Percentiles rank a stretch among this genome's conserved stretches.
Evolutionary conservation across 2,329 filamentous ascomycete genomes (phyloP).

Genomic region (Fusarium nematophilum): DNA sequence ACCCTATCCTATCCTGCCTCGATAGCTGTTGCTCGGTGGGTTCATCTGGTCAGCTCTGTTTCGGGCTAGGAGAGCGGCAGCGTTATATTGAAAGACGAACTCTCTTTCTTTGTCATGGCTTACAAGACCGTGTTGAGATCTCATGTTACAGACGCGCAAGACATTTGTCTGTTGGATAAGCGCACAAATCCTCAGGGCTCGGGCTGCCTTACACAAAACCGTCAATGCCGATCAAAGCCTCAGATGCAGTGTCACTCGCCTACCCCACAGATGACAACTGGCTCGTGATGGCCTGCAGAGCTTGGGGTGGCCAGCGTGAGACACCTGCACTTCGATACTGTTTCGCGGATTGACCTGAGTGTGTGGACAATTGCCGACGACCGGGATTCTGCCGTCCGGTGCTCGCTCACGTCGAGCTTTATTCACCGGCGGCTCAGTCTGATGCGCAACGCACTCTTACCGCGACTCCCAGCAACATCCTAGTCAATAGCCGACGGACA

Average conservation of each 20-base stretch:
- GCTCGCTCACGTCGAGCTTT: constrained; percentile 1
- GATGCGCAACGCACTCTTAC: constrained; percentile 16
- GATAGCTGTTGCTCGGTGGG: constrained; percentile 8
- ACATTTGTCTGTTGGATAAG: constrained; percentile 7
- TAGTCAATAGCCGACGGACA: constrained; percentile 25
- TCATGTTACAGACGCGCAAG: constrained; percentile 7
- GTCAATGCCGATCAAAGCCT: constrained; percentile 17
- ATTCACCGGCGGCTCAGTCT: constrained; percentile 7
- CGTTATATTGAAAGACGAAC: constrained; percentile 4
- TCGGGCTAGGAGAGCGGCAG: constrained; percentile 8
- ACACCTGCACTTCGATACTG: constrained; percentile 16
- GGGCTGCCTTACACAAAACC: constrained; percentile 11
- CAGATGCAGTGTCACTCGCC: constrained; percentile 20
- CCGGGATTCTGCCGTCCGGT: background rate
- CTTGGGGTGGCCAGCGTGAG: constrained; percentile 20
- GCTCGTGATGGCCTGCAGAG: constrained; percentile 37
- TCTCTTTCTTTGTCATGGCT: constrained; percentile 30
- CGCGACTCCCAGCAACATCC: constrained; percentile 12
- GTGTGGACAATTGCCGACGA: constrained; percentile 27
- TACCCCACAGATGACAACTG: constrained; percentile 35
- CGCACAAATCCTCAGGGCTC: constrained; percentile 1
- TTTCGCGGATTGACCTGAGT: constrained; percentile 10
- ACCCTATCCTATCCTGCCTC: constrained; percentile 16
- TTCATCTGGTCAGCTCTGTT: constrained; percentile 9
- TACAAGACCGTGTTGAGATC: constrained; percentile 12